A percentile compares a stretch with the other conserved stretches of the same genome.
Evolutionary conservation across 176 grass and related monocot genomes (phyloP).

Genomic region (Phoenix dactylifera): DNA sequence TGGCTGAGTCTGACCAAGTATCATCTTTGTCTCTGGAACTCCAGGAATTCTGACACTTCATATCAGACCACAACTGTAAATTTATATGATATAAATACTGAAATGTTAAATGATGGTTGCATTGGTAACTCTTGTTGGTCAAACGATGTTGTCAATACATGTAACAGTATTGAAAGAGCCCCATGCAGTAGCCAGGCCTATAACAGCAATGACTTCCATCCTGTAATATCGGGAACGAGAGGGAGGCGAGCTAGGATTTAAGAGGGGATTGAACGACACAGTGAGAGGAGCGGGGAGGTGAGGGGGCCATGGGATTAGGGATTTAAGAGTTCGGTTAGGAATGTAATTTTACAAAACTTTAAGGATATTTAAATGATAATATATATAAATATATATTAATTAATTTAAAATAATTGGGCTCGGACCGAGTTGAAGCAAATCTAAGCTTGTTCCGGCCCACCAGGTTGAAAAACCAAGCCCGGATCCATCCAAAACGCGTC

Average conservation of each 20-base stretch:
- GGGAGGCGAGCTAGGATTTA: slow-evolving; percentile 45
- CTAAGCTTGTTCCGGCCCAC: too few species aligned
- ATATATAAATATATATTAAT: too few species aligned
- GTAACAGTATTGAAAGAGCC: slow-evolving; percentile 10
- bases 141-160: slow-evolving; percentile 21
- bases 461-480: too few species aligned
- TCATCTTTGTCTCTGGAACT: slow-evolving; percentile 19
- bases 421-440: too few species aligned
- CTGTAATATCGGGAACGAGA: slow-evolving; percentile 59
- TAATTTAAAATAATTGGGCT: too few species aligned
- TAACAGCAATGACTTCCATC: slow-evolving; percentile 42
- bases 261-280: too few species aligned
- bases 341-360: too few species aligned
- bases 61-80: background rate
- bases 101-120: slow-evolving; percentile 20
- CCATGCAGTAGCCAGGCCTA: slow-evolving; percentile 7
- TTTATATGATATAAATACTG: slow-evolving; percentile 20
- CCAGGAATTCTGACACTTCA: background rate
- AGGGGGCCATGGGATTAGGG: too few species aligned
- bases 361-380: too few species aligned
- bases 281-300: too few species aligned
- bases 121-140: background rate
- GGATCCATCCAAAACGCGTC: too few species aligned
- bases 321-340: too few species aligned
- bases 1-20: slow-evolving; percentile 25